Evolutionary conservation across 371 early-diverging fungal species (phyloP), one percentile per base, ranked within the genome.

Genomic region (Capillidium heterosporum): DNA sequence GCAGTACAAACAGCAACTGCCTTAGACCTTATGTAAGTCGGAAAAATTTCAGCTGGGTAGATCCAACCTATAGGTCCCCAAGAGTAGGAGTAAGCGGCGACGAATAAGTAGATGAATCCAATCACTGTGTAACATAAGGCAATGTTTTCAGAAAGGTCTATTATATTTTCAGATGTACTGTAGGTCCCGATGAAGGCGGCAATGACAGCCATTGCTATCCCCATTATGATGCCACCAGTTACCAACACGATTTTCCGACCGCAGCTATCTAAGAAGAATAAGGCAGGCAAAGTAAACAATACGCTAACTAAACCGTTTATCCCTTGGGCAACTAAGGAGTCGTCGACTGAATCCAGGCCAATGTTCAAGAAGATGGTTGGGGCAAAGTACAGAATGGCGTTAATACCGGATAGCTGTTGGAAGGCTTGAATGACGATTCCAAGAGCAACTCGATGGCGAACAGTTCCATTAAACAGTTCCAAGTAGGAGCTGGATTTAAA

Each of bases 61-160:
- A 86, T 81, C 93, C 93, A 95, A 24, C 86, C 89, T 32, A 85
- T 73, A 26, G 94, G 90, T 11, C 91, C 93, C 91, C 90, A 91
- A 32, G 90, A 80, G 60, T 76, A 72, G 32, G 91, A 86, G 63
- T 87, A 91, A 32, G 71, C 69, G 19, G 76, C 78, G 35, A 87
- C 80, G 61, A 81, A 82, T 24, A 81, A 48, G 59, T 84, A 87
- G 39, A 82, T 73, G 65, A 80, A 75, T 28, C 75, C 78, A 41
- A 84, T 73, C 51, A 77, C 73, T 27, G 71, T 71, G 27, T 77
- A 71, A 5, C 76, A 73, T n/a, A n/a, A 3, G n/a, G n/a, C n/a
- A n/a, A n/a, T n/a, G n/a, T n/a, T n/a, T n/a, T n/a, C n/a, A n/a
- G n/a, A n/a, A n/a, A n/a, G n/a, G n/a, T n/a, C n/a, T n/a, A n/a